These are phyloP conservation scores for Beauveria sp. DNA, from an alignment of 2,329 filamentous ascomycete species.

Conservation along the genomic window DNA sequence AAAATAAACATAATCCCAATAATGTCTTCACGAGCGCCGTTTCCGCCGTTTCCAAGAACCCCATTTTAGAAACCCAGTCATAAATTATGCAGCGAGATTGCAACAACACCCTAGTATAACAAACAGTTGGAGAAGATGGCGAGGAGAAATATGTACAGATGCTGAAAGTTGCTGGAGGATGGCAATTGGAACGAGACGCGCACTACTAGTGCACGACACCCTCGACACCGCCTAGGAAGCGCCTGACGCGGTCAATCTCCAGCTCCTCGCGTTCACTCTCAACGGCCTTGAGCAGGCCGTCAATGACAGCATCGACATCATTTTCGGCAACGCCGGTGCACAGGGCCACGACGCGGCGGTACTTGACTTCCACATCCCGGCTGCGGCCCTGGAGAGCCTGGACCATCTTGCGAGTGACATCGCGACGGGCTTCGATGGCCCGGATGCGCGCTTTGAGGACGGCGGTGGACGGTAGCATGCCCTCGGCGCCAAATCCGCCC, in stretches of 20 bases:
- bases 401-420: constrained; percentile 58
- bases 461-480: constrained; percentile 48
- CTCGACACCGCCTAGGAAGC: constrained; percentile 75
- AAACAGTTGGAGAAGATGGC: neutral
- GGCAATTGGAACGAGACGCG: neutral
- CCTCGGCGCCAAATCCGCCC: constrained; percentile 28
- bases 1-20: neutral
- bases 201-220: constrained; percentile 40
- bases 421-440: constrained; percentile 64
- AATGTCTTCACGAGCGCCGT: neutral
- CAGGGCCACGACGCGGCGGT: constrained; percentile 77
- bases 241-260: constrained; percentile 67
- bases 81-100: neutral
- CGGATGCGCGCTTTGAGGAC: constrained; percentile 60
- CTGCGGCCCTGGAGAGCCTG: constrained; percentile 68
- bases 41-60: neutral
- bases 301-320: constrained; percentile 73
- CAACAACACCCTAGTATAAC: neutral
- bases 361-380: constrained; percentile 78
- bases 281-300: constrained; percentile 74
- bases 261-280: constrained; percentile 77
- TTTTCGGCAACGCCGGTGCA: constrained; percentile 75
- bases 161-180: neutral
- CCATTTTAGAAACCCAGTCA: neutral
- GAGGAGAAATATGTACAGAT: neutral